Evolutionary conservation across 768 basidiomycete species (phyloP), one percentile per base, ranked within the genome.

Genomic region (Phanerochaete carnosa): DNA sequence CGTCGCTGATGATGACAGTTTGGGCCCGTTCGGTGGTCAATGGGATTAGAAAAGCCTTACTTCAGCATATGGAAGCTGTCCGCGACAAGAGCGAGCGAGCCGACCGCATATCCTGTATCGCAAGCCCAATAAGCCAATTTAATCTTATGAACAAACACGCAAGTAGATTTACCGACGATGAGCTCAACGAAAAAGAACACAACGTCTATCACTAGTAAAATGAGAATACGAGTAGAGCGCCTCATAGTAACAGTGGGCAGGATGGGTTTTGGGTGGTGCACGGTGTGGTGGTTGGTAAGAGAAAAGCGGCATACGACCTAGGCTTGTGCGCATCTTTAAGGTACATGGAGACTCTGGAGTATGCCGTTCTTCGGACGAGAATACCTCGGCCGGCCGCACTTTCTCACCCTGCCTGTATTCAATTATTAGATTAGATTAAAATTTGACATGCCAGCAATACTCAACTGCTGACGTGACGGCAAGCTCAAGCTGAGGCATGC

Each of bases 51-150:
- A 53, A 16, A 23, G 46, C 76, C 88, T 61, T 64, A 95, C 95
- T 98, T 98, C 77, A 98, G 87, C 95, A 97, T 98, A 77, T 98
- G 96, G 74, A 98, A 98, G 65, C 90, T 91, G 76, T 98, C 96
- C 8, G 96, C 96, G 50, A 99, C 88, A 55, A 98, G 88, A 1
- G 95, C 95, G 0, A 98, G 84, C 0, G 94, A 96, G 30, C 94
- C 94, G 57, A 97, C 94, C 19, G 90, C 86, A 86, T 96, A 96
- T 45, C 95, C 94, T 90, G 26, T 62, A 63, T 62, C 9, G 22
- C 57, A 28, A 62, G 19, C 8, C 7, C 11, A 4, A 43, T 43
- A 19, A 43, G 39, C 19, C 7, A 47, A 55, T 6, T 30, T 1
- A 3, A 25, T 19, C 26, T 22, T 23, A 26, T 23, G 29, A 19